These are phyloP conservation scores for Jamesozyma lodderae DNA, from an alignment of 805 yeast species.

Conservation along the genomic window DNA sequence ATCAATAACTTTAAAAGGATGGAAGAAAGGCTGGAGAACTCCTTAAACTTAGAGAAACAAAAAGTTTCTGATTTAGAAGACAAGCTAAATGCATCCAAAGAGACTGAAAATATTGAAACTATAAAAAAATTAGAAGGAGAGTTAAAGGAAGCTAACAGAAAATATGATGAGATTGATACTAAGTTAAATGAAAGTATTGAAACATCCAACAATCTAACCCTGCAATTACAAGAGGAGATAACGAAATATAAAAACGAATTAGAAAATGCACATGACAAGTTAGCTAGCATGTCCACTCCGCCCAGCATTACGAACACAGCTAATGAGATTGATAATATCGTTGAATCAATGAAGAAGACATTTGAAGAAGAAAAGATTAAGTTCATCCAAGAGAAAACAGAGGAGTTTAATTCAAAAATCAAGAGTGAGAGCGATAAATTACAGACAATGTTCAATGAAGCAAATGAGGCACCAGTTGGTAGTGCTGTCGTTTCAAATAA, in stretches of 20 bases:
- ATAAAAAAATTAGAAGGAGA: slow-evolving; percentile 1
- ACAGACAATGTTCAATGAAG: not conserved
- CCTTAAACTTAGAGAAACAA: slow-evolving; percentile 4
- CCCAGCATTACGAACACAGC: too few relatives aligned
- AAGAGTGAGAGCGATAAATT: slow-evolving; percentile 12
- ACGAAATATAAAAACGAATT: slow-evolving; percentile 17
- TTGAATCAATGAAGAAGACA: slow-evolving; percentile 22
- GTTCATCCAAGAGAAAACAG: slow-evolving; percentile 14
- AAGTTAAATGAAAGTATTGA: slow-evolving; percentile 8
- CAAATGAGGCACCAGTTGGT: not conserved
- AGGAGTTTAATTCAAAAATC: slow-evolving; percentile 19
- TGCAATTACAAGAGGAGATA: slow-evolving; percentile 8
- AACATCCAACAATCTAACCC: slow-evolving; percentile 5
- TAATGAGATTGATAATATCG: slow-evolving; percentile 9
- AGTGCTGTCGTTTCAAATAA: too few relatives aligned
- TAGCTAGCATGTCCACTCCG: too few relatives aligned
- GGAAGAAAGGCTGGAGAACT: slow-evolving; percentile 30
- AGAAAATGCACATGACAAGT: too few relatives aligned
- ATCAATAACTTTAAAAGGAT: slow-evolving; percentile 26
- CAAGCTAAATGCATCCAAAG: not conserved
- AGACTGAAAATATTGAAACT: not conserved
- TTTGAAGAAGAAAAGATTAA: slow-evolving; percentile 25
- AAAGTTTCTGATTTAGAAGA: slow-evolving; percentile 1
- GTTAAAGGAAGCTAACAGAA: slow-evolving; percentile 13
- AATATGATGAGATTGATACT: slow-evolving; percentile 15